Base-by-base conservation (phyloP, 768 basidiomycete species). In the Lactifluus rugatus region DNA sequence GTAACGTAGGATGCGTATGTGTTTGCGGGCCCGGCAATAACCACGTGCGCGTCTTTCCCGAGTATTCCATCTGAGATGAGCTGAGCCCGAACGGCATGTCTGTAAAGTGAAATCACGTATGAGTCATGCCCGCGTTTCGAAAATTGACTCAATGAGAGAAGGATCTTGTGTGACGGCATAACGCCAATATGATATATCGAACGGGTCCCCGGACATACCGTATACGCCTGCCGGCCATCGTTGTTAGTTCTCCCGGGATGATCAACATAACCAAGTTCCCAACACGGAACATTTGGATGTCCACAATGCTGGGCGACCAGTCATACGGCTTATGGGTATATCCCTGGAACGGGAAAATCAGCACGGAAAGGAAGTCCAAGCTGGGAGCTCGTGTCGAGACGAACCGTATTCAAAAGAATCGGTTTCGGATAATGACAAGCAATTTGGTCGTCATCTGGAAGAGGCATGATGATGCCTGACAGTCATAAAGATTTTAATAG, bases 11-110 rank as follows among this genome's bases (percentile, higher is more conserved):
- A 87, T 0, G 74, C 79, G 66, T 90, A 90, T 5, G 85, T 84
- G 62, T 89, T 90, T 5, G 86, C 87, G n/a, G 89, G 89, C 14
- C 87, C 89, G 14, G 85, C 83, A 55, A 89, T 71, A 52, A 89
- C 86, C 59, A 90, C 85, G 62, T 87, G 85, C 3, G 85, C 86
- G 62, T 85, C 77, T 48, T 80, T 69, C 41, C 81, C 84, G 58
- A 89, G 69, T 57, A 88, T 73, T 3, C 80, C 81, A 49, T 78
- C 73, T 0, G 83, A 76, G 58, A 89, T 83, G 49, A 90, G 75
- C 66, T 76, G 71, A 23, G 79, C 74, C 49, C 87, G 83, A 50
- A 90, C 62, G 1, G 86, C 83, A 58, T 89, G 81, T 39, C 87
- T 88, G 66, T 41, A 51, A 28, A 44, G 26, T 49, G 41, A 52